Base-by-base conservation (phyloP, 2,329 filamentous ascomycete species). In the Fusarium sp. region DNA sequence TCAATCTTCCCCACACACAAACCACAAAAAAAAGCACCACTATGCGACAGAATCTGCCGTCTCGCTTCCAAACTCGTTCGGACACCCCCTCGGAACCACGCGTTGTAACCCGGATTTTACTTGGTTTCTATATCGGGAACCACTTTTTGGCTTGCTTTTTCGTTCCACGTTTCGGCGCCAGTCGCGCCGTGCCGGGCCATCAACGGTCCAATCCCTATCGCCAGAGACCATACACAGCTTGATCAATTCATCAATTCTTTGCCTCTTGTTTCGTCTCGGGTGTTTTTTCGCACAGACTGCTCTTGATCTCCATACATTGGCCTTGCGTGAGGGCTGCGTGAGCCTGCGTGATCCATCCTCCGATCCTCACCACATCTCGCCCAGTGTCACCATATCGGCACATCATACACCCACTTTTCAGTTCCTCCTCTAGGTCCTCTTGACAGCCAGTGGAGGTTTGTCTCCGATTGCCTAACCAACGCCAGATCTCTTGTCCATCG, bases 361-460 rank as follows among this genome's bases (percentile, higher is more conserved):
- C 71, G 43, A 73, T 72, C 74, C 73, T 76, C 77, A 75, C 70
- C 71, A 65, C 63, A 76, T 76, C 68, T 64, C 65, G 39, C 39
- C 60, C 52, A 41, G 58, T 63, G 54, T 67, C 50, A 61, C 54
- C 61, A 60, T 64, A 66, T 74, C 45, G 56, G 60, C 60, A 64
- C 60, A 52, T 59, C 43, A 59, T 57, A 58, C 56, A 57, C 59
- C 58, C 35, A 39, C 54, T 45, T 60, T 58, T 71, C 7, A n/a
- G 43, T 48, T 48, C 43, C 24, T 52, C 27, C 27, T 52, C 27
- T 52, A 14, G 18, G 13, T 52, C 27, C 27, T 52, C 27, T 52
- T 20, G 18, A n/a, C 48, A 31, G 11, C 48, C 48, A 52, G 48
- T 52, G 18, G 18, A 52, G 48, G 27, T 18, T 6, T 24, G 24